These are phyloP conservation scores for Amphicarpaea edgeworthii DNA, from an alignment of 306 rosid genomes.

Conservation along the genomic window DNA sequence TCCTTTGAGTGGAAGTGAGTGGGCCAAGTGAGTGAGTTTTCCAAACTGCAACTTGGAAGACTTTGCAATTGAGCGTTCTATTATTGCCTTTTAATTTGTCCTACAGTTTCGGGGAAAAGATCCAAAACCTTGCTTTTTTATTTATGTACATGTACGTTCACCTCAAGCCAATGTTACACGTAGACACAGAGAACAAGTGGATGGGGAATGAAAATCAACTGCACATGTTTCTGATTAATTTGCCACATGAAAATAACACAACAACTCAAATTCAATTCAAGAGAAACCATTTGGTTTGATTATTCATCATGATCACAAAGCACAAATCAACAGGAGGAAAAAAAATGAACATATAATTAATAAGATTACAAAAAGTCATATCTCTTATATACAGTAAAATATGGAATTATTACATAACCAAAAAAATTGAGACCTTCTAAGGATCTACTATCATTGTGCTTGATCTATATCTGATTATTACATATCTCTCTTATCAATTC, in stretches of 20 bases:
- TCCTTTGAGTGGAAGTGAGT: constrained; percentile 44
- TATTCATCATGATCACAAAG: constrained; percentile 29
- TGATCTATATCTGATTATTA: constrained; percentile 50
- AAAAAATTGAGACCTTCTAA: constrained; percentile 39
- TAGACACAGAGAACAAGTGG: background rate
- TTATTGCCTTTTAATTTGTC: constrained; percentile 42
- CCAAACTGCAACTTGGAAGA: constrained; percentile 43
- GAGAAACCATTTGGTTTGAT: constrained; percentile 32
- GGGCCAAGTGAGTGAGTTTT: constrained; percentile 38
- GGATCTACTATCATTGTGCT: constrained; percentile 43
- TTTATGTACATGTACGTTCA: background rate
- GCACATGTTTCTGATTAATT: constrained; percentile 25
- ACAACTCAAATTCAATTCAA: constrained; percentile 23
- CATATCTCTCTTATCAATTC: constrained; percentile 32
- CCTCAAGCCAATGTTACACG: constrained; percentile 42
- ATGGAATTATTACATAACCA: constrained; percentile 42
- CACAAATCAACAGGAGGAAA: constrained; percentile 25
- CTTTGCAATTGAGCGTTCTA: constrained; percentile 35
- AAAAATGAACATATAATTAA: background rate
- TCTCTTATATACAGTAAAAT: constrained; percentile 46
- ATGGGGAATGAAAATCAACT: constrained; percentile 14
- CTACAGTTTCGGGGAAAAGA: constrained; percentile 27
- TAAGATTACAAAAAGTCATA: constrained; percentile 13
- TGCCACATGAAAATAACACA: constrained; percentile 24
- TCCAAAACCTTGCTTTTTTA: constrained; percentile 48